phyloP scores from a whole-genome alignment of 169 alveolate genomes.

The Miamiensis avidus region DNA sequence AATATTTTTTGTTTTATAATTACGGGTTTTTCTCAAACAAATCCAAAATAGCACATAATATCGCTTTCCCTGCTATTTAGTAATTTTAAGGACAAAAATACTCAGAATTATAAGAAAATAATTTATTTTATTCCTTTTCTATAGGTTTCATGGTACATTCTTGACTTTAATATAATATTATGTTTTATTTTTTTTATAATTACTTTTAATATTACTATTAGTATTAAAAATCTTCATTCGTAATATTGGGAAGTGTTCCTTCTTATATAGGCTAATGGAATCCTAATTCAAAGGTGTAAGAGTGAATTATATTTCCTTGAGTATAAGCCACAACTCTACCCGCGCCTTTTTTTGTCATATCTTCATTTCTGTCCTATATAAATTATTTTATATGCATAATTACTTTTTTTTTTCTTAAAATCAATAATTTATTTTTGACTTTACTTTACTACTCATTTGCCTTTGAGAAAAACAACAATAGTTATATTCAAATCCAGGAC shows the following conservation, averaged over 20 bases:
- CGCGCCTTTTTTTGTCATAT: slow-evolving; percentile 48
- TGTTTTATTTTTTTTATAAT: no score
- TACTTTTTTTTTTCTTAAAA: neutral
- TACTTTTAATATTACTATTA: neutral
- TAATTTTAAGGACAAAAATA: slow-evolving; percentile 29
- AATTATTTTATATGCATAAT: no score
- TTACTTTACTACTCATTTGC: slow-evolving; percentile 41
- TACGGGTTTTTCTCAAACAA: slow-evolving; percentile 47
- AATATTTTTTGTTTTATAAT: no score
- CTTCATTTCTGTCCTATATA: slow-evolving; percentile 36
- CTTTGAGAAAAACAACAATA: slow-evolving; percentile 48
- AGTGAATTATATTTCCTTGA: slow-evolving; percentile 45
- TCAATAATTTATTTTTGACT: no score
- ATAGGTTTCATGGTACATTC: neutral
- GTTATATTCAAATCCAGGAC: slow-evolving; percentile 41
- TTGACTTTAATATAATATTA: neutral
- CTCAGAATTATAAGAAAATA: neutral
- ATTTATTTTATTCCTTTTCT: neutral
- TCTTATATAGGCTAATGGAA: slow-evolving; percentile 11
- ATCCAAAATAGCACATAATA: slow-evolving; percentile 42
- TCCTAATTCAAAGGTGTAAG: slow-evolving; percentile 54
- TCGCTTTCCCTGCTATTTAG: slow-evolving; percentile 46
- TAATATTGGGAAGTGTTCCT: neutral
- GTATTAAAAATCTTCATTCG: neutral
- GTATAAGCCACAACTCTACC: slow-evolving; percentile 49